Percentiles rank a stretch among this genome's conserved stretches.
These are phyloP conservation scores for Datura wrightii DNA, from an alignment of 257 asterid species.

Conservation along the genomic window DNA sequence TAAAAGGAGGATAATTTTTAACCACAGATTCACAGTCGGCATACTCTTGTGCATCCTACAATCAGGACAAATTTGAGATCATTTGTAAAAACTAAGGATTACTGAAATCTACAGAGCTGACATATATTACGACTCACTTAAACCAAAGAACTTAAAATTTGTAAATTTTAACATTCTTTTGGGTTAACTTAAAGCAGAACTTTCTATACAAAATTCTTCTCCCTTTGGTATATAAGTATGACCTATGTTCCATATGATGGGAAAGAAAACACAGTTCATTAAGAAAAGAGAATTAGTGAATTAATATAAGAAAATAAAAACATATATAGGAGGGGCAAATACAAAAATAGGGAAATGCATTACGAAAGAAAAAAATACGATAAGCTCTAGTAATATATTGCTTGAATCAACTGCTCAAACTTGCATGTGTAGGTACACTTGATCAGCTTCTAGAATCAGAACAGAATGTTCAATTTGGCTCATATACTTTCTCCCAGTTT, in stretches of 20 bases:
- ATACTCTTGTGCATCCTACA: slow-evolving; percentile 93
- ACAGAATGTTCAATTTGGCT: not conserved
- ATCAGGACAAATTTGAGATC: slow-evolving; percentile 20
- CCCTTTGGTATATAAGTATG: not conserved
- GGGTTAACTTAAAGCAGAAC: not conserved
- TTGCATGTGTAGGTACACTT: not conserved
- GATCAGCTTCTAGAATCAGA: not conserved
- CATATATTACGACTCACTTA: not conserved
- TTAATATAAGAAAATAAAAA: not conserved
- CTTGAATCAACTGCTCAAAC: slow-evolving; percentile 11
- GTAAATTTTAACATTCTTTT: slow-evolving; percentile 2
- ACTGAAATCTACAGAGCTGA: not conserved
- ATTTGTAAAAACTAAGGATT: not conserved
- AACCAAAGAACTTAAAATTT: slow-evolving; percentile 1
- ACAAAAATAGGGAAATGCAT: not conserved
- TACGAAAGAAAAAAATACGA: not conserved
- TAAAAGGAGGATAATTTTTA: slow-evolving; percentile 87
- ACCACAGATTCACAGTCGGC: slow-evolving; percentile 98
- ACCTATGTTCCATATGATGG: not conserved
- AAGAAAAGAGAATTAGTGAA: not conserved
- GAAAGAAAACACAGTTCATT: slow-evolving; percentile 25
- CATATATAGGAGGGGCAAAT: not conserved
- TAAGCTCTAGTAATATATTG: not conserved
- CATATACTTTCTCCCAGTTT: not conserved
- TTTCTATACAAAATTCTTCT: not conserved